Percentiles rank a stretch among this genome's conserved stretches.
Conservation (phyloP, 2,329 filamentous ascomycete genomes). For the Emmonsia crescens region DNA sequence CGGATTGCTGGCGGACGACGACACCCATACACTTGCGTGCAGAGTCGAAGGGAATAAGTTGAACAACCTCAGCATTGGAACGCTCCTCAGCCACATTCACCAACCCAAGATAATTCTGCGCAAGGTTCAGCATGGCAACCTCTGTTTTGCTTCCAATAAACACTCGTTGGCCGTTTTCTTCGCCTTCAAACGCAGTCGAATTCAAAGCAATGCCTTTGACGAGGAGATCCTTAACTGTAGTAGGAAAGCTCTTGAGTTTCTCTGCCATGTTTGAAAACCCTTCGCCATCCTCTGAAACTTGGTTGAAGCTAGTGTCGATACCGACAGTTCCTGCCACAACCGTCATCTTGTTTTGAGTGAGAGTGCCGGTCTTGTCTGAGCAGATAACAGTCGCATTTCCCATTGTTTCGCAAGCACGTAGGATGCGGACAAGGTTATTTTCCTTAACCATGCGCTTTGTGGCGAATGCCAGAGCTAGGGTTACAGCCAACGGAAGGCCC, state of each 20-base stretch:
- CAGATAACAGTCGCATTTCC: slow-evolving; percentile 70
- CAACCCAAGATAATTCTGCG: slow-evolving; percentile 56
- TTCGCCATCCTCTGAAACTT: slow-evolving; percentile 18
- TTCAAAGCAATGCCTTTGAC: slow-evolving; percentile 35
- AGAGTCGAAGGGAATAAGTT: slow-evolving; percentile 67
- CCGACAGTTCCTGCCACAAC: slow-evolving; percentile 63
- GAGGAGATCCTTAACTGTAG: slow-evolving; percentile 26
- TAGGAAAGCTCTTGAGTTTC: slow-evolving; percentile 23
- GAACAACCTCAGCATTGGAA: slow-evolving; percentile 48
- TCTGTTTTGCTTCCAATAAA: slow-evolving; percentile 70
- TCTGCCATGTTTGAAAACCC: slow-evolving; percentile 18
- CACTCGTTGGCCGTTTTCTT: slow-evolving; percentile 53
- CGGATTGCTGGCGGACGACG: slow-evolving; percentile 30
- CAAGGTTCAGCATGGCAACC: slow-evolving; percentile 60
- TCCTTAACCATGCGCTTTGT: slow-evolving; percentile 68
- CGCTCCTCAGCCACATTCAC: slow-evolving; percentile 51
- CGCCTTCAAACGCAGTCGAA: slow-evolving; percentile 66
- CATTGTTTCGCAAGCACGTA: slow-evolving; percentile 73
- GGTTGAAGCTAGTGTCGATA: slow-evolving; percentile 45
- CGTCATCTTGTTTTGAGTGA: slow-evolving; percentile 66
- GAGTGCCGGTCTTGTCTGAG: slow-evolving; percentile 67
- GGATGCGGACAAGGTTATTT: slow-evolving; percentile 64
- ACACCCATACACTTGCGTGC: slow-evolving; percentile 55
- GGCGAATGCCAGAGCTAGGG: slow-evolving; percentile 63
- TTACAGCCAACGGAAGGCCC: slow-evolving; percentile 67